phyloP scores from a whole-genome alignment of 495 filamentous ascomycete genomes.

The Aspergillus biplanus region DNA sequence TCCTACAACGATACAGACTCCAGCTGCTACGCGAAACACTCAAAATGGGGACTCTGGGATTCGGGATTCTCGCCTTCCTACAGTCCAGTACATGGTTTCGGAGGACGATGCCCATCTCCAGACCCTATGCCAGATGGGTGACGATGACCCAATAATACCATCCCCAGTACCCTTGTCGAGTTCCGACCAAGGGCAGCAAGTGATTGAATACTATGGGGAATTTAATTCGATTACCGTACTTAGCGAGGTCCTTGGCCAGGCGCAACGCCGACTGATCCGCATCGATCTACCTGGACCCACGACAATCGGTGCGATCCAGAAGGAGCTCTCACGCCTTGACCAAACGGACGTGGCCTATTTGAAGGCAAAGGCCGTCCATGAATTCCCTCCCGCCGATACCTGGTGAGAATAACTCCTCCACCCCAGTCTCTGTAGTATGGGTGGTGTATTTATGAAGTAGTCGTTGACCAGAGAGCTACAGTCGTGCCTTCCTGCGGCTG shows the following conservation, averaged over 20 bases:
- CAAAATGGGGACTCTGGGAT: not conserved
- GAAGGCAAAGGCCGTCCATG: not conserved
- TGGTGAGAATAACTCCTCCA: not conserved
- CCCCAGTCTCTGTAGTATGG: too few species aligned
- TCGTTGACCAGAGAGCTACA: not conserved
- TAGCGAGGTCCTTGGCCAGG: not conserved
- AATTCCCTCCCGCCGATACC: not conserved
- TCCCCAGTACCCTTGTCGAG: not conserved
- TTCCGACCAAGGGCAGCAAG: not conserved
- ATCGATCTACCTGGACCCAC: not conserved
- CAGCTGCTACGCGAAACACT: too few species aligned
- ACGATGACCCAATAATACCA: not conserved
- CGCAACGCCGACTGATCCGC: not conserved
- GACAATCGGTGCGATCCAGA: not conserved
- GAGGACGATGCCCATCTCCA: not conserved
- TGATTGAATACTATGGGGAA: not conserved
- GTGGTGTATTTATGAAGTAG: too few species aligned
- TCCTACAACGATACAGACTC: not conserved
- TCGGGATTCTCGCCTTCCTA: not conserved
- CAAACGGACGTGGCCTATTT: not conserved
- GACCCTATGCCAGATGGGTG: not conserved
- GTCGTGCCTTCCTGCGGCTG: not conserved
- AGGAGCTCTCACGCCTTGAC: not conserved
- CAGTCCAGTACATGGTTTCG: not conserved
- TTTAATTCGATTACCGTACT: conserved; percentile 1